These are phyloP conservation scores for Chalciporus sphaerocephalus DNA, from an alignment of 768 basidiomycete species.

Conservation along the genomic window DNA sequence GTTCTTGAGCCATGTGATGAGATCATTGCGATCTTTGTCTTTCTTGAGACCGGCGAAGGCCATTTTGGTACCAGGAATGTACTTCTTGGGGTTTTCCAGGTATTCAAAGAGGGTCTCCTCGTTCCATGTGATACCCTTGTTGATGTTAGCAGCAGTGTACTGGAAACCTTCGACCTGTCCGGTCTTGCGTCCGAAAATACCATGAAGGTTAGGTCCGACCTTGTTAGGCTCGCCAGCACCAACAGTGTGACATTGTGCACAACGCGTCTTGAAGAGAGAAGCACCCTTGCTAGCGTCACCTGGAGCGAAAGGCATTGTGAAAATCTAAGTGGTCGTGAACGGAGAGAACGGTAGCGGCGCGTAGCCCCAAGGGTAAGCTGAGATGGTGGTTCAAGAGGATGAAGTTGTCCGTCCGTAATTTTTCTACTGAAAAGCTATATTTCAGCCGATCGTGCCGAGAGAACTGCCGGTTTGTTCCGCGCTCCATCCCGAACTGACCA, in stretches of 20 bases:
- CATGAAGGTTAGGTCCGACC: constrained; percentile 94
- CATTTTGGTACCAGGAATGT: constrained; percentile 98
- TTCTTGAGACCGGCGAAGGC: constrained; percentile 98
- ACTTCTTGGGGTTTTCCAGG: constrained; percentile 98
- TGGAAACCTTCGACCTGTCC: constrained; percentile 83
- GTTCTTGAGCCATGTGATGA: constrained; percentile 80
- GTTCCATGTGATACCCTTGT: constrained; percentile 86
- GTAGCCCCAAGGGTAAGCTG: constrained; percentile 8
- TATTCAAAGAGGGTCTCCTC: constrained; percentile 92
- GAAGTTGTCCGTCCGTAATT: no score
- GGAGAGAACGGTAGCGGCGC: constrained; percentile 1
- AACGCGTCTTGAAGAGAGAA: constrained; percentile 93
- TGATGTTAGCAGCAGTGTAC: constrained; percentile 93
- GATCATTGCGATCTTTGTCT: constrained; percentile 94
- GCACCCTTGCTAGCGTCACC: constrained; percentile 92
- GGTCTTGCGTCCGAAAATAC: constrained; percentile 80
- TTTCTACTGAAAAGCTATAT: no score
- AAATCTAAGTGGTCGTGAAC: constrained; percentile 7
- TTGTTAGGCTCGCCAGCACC: constrained; percentile 74
- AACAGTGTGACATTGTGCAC: constrained; percentile 90
- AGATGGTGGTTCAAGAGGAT: constrained; percentile 3
- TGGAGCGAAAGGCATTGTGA: constrained; percentile 42
- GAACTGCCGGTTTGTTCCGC: constrained; percentile 26
- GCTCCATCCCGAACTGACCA: constrained; percentile 10
- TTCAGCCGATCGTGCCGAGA: constrained; percentile 24